Base-by-base conservation (phyloP, 495 filamentous ascomycete genomes). In the Immersiella caudata region DNA sequence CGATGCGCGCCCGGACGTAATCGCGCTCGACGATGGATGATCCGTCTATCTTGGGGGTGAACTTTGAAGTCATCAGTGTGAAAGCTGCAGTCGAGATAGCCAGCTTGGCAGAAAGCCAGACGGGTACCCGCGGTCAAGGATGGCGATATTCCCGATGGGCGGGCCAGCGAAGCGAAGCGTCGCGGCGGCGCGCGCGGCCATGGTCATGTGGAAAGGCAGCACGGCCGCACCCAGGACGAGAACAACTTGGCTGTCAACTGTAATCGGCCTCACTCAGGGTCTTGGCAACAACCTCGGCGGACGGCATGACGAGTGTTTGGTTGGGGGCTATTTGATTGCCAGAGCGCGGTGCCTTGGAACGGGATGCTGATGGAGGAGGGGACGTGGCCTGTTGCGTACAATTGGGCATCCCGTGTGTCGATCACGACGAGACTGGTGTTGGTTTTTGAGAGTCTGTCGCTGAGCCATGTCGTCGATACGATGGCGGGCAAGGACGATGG, bases 291-390 rank as follows among this genome's bases (percentile, higher is more conserved):
- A 52, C 50, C 6, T 18, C 50, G 16, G 50, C 16, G 16, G 50
- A 52, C 16, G 50, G 50, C 50, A 52, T 52, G 20, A 52, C 20
- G 50, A 52, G 50, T 18, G 50, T 52, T 22, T 52, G 16, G 50
- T 52, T 18, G n/a, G 50, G 50, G 16, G 50, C 50, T 18, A 18
- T n/a, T 52, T 6, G 50, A 52, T 22, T 18, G 14, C 50, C 50
- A 52, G 16, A 52, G 16, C 50, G 50, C 16, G 50, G 50, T 52
- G 50, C 50, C 50, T 18, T 52, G 14, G 16, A 18, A 52, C 5
- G 50, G 50, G 16, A 52, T 18, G 16, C 50, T 52, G 50, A 52
- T 18, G 50, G 50, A 52, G 50, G 50, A 52, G n/a, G 50, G 50
- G 50, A 52, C 20, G 50, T 52, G 50, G 16, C 50, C 50, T 6